These are phyloP conservation scores for Phytophthora boehmeriae DNA, from an alignment of 352 stramenopile genomes.

Conservation along the genomic window DNA sequence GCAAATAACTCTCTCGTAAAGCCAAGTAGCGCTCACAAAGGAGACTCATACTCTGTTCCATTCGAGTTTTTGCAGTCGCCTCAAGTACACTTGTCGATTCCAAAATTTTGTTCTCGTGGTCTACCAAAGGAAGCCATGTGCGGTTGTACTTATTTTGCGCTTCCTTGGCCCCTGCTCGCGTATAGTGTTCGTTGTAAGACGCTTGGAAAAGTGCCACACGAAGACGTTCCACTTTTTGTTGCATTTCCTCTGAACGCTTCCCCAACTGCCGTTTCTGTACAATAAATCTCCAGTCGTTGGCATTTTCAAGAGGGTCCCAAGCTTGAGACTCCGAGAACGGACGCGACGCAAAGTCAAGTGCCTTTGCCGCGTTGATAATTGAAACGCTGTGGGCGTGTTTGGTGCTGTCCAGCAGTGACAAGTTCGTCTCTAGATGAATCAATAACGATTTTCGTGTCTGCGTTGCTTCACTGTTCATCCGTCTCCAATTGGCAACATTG, in stretches of 20 bases:
- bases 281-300: conserved; percentile 75
- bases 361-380: conserved; percentile 43
- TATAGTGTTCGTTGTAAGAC: conserved; percentile 59
- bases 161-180: conserved; percentile 30
- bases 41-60: conserved; percentile 39
- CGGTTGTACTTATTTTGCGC: conserved; percentile 46
- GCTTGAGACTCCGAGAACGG: conserved; percentile 67
- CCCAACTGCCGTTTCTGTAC: conserved; percentile 64
- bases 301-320: conserved; percentile 84
- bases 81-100: conserved; percentile 37
- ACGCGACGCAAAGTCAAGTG: conserved; percentile 59
- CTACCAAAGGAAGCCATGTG: conserved; percentile 31
- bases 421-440: conserved; percentile 31
- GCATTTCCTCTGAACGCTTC: conserved; percentile 41
- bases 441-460: conserved; percentile 42
- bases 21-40: conserved; percentile 49
- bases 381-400: conserved; percentile 30
- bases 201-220: conserved; percentile 68
- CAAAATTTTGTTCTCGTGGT: conserved; percentile 25
- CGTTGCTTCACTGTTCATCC: conserved; percentile 43
- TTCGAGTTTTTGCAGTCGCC: conserved; percentile 22
- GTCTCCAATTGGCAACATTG: conserved; percentile 44
- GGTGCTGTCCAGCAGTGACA: conserved; percentile 22
- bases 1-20: conserved; percentile 46
- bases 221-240: conserved; percentile 47